Percentiles rank a stretch among this genome's conserved stretches.
Evolutionary conservation across 305 asterid genomes (phyloP).

Genomic region (Fraxinus dipetala): DNA sequence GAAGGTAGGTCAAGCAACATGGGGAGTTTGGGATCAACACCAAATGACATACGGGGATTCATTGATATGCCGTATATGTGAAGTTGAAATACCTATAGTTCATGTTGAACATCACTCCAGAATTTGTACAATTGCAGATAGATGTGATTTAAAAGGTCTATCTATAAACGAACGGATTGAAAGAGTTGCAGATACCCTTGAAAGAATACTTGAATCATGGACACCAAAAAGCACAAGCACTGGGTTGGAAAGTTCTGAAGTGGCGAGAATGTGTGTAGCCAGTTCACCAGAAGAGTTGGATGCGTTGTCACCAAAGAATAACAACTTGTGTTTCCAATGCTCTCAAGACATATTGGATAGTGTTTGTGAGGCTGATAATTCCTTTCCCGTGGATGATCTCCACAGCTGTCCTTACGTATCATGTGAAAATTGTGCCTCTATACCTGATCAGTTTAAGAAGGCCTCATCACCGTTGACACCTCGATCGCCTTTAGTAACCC

Average conservation of each 20-base stretch:
- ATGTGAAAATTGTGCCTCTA: conserved; percentile 35
- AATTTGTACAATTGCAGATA: conserved; percentile 91
- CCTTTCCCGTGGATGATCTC: conserved; percentile 43
- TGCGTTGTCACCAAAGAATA: conserved; percentile 46
- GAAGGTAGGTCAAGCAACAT: conserved; percentile 46
- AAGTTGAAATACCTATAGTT: conserved; percentile 92
- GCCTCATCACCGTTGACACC: conserved; percentile 78
- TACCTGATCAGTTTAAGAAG: conserved; percentile 45
- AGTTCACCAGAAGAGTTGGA: conserved; percentile 47
- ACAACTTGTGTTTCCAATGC: conserved; percentile 41
- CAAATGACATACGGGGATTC: conserved; percentile 77
- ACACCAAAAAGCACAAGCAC: conserved; percentile 54
- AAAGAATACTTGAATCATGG: conserved; percentile 85
- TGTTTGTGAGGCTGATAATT: conserved; percentile 45
- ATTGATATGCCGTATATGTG: conserved; percentile 94
- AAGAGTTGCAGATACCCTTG: conserved; percentile 88
- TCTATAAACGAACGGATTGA: conserved; percentile 77
- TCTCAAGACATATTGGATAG: conserved; percentile 51
- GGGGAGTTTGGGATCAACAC: conserved; percentile 87
- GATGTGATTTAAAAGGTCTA: conserved; percentile 97
- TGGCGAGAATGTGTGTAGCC: conserved; percentile 39
- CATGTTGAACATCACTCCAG: conserved; percentile 95
- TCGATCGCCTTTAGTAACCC: conserved; percentile 87
- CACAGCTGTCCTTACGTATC: conserved; percentile 39
- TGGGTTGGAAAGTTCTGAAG: conserved; percentile 61